Evolutionary conservation across 805 yeast genomes (phyloP), one percentile per base, ranked within the genome.

Genomic region (Teunomyces barrocoloradensis): DNA sequence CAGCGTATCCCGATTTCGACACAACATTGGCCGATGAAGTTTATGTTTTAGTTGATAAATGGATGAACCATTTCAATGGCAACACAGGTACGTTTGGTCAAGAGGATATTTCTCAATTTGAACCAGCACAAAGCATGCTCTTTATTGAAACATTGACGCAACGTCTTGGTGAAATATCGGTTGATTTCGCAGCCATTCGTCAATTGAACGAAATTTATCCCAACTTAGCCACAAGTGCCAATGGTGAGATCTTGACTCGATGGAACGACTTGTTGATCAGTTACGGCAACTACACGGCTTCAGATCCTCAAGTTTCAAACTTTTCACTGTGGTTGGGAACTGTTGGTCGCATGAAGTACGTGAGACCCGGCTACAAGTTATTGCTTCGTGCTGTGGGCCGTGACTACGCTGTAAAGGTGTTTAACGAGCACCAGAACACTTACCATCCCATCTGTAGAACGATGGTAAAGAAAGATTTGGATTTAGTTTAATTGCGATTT

Each of bases 311-410:
- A 3, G 69, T 61, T 3, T 23, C 28, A 4, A 43, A 47, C 7
- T 65, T 62, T 51, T 58, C 69, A 6, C 35, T 38, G 21, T 90
- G 96, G 96, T 75, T 90, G 46, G 95, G 92, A 10, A 83, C 91
- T 2, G 94, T 90, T 18, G 97, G 97, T 17, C 80, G 97, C 73
- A 90, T 90, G 97, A 90, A 90, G 71, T 90, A 84, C 61, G 96
- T 88, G 21, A 79, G 97, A 65, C 96, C 97, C 27, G 89, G 94
- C 3, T 89, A 82, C 68, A 76, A 81, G 39, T 68, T 84, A 50
- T 73, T 90, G 52, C 47, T 46, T 13, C 78, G 81, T 59, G 59
- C 68, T 5, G 92, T 84, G 20, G 86, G 87, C 64, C 79, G 78
- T 38, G 71, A 74, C 12, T 71, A 84, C 53, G 96, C 96, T 0